Base-by-base conservation (phyloP, 805 yeast species). In the Priceomyces carsonii region DNA sequence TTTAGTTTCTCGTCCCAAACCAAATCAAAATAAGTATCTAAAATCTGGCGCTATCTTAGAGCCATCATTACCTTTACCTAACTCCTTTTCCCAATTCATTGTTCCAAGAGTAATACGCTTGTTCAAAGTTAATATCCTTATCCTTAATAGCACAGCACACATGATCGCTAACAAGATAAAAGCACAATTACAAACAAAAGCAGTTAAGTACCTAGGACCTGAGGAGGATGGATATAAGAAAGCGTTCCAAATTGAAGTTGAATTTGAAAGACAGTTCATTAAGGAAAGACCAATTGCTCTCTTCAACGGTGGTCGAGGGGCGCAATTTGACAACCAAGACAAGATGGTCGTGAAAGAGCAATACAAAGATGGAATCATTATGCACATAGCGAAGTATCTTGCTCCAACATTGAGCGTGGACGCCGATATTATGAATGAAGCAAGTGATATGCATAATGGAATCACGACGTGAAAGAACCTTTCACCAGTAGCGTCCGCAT, bases 291-390 rank as follows among this genome's bases (percentile, higher is more conserved):
- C 77, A 42, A 75, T 71, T 19, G 82, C 80, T 51, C 83, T 63
- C 52, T 78, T 77, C 39, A 75, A 60, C 6, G 82, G 79, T 7
- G 82, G 82, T 44, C 81, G 61, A 22, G 81, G 79, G 26, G 71
- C 64, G 40, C 74, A 69, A 46, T 74, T 73, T 2, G 81, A 71
- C 60, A 75, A 65, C 79, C 82, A 77, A 3, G 81, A 61, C 27
- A 75, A 57, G 30, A 71, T 71, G 5, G 71, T 65, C 12, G 77
- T 73, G 52, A 73, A 77, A 0, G 79, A 67, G 50, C 78, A 72
- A 48, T 76, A 75, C 18, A 78, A 54, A 7, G 77, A 69, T 9
- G 80, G 78, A 36, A 78, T 71, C 77, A 78, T 71, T 37, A 76
- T 59, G 46, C 77, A 73, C 81, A 79, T 76, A 15, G 82, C 73